A percentile compares a stretch with the other conserved stretches of the same genome.
phyloP scores from a whole-genome alignment of 2,329 filamentous ascomycete species.

The Claviceps sorghi region DNA sequence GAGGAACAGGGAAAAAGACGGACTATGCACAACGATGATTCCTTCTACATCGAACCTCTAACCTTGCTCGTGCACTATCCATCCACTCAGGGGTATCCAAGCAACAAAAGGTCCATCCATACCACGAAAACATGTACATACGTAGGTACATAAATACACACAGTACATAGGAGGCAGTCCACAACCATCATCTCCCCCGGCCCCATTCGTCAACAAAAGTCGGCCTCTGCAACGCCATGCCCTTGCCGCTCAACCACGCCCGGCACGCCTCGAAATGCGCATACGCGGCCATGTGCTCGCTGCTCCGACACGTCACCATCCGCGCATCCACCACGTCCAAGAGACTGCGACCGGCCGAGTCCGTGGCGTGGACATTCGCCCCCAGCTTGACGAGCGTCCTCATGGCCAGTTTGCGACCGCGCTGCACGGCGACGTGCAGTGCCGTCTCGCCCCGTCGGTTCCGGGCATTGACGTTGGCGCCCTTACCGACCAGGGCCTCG shows the following conservation, averaged over 20 bases:
- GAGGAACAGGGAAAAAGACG: too few relatives aligned
- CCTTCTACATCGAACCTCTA: too few relatives aligned
- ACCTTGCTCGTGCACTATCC: too few relatives aligned
- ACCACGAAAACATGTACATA: too few relatives aligned
- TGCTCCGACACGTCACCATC: slow-evolving; percentile 16
- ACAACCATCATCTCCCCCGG: too few relatives aligned
- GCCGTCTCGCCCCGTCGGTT: slow-evolving; percentile 42
- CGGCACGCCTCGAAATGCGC: slow-evolving; percentile 31
- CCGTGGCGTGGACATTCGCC: slow-evolving; percentile 33
- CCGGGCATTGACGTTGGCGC: slow-evolving; percentile 33
- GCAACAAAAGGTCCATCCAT: too few relatives aligned
- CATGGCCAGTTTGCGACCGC: slow-evolving; percentile 37
- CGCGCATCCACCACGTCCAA: slow-evolving; percentile 30
- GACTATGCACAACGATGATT: too few relatives aligned
- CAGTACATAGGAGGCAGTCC: too few relatives aligned
- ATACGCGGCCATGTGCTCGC: slow-evolving; percentile 20
- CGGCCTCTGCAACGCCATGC: slow-evolving; percentile 23
- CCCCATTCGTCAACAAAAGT: slow-evolving; percentile 28
- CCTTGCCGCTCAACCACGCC: slow-evolving; percentile 28
- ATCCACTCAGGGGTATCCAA: too few relatives aligned
- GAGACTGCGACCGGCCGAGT: slow-evolving; percentile 28
- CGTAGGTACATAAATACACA: too few relatives aligned
- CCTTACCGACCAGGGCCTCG: slow-evolving; percentile 24
- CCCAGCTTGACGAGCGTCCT: slow-evolving; percentile 30
- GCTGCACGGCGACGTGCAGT: slow-evolving; percentile 37